Percentiles rank a stretch among this genome's conserved stretches.
These are phyloP conservation scores for Aspergillus fijiensis DNA, from an alignment of 2,329 filamentous ascomycete species.

Conservation along the genomic window DNA sequence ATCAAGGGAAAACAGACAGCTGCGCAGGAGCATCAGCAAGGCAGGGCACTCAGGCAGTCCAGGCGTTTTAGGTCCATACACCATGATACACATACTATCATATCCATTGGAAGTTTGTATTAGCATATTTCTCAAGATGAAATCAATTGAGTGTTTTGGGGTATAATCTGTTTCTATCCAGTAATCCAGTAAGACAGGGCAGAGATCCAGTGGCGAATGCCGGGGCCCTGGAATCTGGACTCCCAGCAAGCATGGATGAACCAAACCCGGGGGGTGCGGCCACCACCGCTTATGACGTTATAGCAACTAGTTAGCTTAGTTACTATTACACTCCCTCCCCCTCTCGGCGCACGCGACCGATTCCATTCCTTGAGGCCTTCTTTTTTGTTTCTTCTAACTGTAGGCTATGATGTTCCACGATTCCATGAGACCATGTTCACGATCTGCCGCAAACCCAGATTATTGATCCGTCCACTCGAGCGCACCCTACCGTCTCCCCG, in stretches of 20 bases:
- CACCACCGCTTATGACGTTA: neutral
- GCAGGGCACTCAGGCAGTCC: slow-evolving; percentile 7
- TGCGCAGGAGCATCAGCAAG: neutral
- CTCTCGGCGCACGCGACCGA: neutral
- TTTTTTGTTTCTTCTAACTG: neutral
- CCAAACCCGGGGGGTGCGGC: neutral
- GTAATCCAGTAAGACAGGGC: neutral
- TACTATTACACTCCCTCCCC: neutral
- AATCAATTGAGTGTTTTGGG: neutral
- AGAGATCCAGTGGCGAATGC: neutral
- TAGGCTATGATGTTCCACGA: neutral
- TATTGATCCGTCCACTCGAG: neutral
- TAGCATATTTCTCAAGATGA: neutral
- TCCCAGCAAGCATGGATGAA: neutral
- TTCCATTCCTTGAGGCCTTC: neutral
- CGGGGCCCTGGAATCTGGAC: neutral
- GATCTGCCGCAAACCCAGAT: neutral
- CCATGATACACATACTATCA: neutral
- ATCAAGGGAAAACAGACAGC: neutral
- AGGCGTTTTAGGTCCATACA: slow-evolving; percentile 7
- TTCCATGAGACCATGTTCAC: neutral
- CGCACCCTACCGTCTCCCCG: neutral
- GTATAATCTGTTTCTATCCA: neutral
- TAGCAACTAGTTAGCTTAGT: too few relatives aligned
- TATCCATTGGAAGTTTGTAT: neutral